Evolutionary conservation across 345 rosid species (phyloP).

Genomic region (Eucalyptus shirleyi): DNA sequence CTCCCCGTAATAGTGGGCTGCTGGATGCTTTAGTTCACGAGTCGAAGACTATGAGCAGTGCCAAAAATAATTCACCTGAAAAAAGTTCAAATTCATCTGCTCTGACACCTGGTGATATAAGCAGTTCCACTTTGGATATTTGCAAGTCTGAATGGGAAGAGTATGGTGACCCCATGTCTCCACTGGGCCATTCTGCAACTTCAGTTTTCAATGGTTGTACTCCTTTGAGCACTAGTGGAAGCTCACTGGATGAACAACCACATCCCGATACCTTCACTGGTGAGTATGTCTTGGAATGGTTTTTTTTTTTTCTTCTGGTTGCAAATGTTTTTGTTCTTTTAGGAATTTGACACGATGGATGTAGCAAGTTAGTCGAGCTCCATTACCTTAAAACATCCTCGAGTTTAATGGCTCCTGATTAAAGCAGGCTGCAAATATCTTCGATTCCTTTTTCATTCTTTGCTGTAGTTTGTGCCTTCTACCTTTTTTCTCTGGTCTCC

Average conservation of each 20-base stretch:
- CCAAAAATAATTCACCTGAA: conserved; percentile 54
- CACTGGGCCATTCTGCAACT: conserved; percentile 48
- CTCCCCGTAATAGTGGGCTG: conserved; percentile 75
- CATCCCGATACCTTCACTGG: conserved; percentile 25
- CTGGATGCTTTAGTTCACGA: conserved; percentile 84
- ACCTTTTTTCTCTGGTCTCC: background rate
- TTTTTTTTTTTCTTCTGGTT: background rate
- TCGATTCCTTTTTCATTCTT: background rate
- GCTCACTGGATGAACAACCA: conserved; percentile 50
- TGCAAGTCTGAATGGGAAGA: conserved; percentile 56
- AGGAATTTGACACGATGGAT: background rate
- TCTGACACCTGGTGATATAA: conserved; percentile 36
- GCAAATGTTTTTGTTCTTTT: background rate
- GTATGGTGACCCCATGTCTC: conserved; percentile 43
- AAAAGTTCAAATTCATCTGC: conserved; percentile 57
- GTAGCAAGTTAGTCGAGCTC: background rate
- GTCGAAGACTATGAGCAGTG: conserved; percentile 57
- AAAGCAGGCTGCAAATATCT: conserved; percentile 6
- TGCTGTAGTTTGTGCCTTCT: background rate
- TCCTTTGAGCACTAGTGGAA: conserved; percentile 42
- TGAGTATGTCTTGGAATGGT: conserved; percentile 6
- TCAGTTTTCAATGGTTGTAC: conserved; percentile 42
- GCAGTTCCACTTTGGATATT: conserved; percentile 29
- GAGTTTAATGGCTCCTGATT: background rate
- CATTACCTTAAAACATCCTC: background rate